Evolutionary conservation across 257 asterid genomes (phyloP).

Genomic region (Solanum boliviense): DNA sequence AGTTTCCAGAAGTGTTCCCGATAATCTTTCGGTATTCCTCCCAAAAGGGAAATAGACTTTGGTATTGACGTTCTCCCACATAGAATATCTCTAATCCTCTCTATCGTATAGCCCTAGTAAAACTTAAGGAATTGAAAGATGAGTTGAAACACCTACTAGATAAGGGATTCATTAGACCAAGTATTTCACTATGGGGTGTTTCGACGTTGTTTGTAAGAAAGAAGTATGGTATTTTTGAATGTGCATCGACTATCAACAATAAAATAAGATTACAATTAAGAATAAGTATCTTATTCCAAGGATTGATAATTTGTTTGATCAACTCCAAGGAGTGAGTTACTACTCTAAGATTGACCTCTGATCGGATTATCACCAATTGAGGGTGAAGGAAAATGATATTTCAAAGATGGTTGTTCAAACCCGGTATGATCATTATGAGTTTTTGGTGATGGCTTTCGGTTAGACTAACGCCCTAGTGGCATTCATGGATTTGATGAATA

Average conservation of each 20-base stretch:
- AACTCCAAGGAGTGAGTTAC: background rate
- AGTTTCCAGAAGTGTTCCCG: too few species aligned
- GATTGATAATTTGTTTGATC: background rate
- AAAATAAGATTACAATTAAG: too few species aligned
- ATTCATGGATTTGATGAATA: too few species aligned
- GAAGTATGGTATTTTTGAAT: background rate
- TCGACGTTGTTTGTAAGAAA: too few species aligned
- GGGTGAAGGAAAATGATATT: background rate
- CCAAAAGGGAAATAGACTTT: background rate
- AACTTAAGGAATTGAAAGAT: background rate
- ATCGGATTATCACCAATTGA: background rate
- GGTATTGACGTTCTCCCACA: too few species aligned
- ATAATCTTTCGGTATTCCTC: too few species aligned
- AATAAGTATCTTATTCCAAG: background rate
- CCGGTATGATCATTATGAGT: background rate
- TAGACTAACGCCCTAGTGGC: background rate
- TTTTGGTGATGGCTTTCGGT: background rate
- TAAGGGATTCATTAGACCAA: background rate
- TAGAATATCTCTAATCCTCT: too few species aligned
- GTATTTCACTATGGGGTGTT: background rate
- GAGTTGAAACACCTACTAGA: too few species aligned
- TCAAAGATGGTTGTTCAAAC: too few species aligned
- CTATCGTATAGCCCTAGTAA: too few species aligned
- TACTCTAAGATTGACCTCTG: background rate
- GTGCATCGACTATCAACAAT: too few species aligned